Percentiles rank a stretch among this genome's conserved stretches.
Conservation (phyloP, 2,329 filamentous ascomycete species). For the Colletotrichum gigasporum region DNA sequence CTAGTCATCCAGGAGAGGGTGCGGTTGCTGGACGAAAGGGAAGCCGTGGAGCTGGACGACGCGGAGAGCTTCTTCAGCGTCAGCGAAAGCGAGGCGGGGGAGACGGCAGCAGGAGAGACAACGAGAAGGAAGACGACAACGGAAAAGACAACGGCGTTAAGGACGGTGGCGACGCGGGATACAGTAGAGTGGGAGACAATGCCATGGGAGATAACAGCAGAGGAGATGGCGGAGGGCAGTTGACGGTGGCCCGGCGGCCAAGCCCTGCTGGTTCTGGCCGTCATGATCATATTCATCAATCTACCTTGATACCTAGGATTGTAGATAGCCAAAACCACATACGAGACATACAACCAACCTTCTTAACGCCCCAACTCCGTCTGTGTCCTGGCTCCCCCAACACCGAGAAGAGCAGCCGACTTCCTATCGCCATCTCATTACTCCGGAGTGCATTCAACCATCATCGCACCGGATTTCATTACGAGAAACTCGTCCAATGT, state of each 20-base stretch:
- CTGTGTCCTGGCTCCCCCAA: not conserved
- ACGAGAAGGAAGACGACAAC: not conserved
- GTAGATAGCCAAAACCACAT: not conserved
- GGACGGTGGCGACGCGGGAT: too few species aligned
- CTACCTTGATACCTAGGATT: not conserved
- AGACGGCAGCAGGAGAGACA: not conserved
- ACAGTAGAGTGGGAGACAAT: too few species aligned
- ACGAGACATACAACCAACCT: not conserved
- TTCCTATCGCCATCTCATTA: not conserved
- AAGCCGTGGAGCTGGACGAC: constrained; percentile 53
- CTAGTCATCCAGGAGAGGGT: constrained; percentile 55
- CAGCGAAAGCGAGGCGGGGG: not conserved
- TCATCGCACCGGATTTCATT: constrained; percentile 24
- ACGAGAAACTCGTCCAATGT: constrained; percentile 25
- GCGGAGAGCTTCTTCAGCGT: not conserved
- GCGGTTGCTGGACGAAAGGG: constrained; percentile 51
- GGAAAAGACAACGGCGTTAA: too few species aligned
- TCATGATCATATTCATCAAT: not conserved
- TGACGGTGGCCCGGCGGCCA: not conserved
- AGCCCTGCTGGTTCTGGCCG: not conserved
- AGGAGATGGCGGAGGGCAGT: not conserved
- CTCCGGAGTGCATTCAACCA: not conserved
- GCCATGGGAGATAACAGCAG: too few species aligned
- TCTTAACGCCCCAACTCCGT: not conserved
- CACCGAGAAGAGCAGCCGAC: too few species aligned